Conservation (phyloP, 2,329 filamentous ascomycete species). For the Botrytis sinoallii region DNA sequence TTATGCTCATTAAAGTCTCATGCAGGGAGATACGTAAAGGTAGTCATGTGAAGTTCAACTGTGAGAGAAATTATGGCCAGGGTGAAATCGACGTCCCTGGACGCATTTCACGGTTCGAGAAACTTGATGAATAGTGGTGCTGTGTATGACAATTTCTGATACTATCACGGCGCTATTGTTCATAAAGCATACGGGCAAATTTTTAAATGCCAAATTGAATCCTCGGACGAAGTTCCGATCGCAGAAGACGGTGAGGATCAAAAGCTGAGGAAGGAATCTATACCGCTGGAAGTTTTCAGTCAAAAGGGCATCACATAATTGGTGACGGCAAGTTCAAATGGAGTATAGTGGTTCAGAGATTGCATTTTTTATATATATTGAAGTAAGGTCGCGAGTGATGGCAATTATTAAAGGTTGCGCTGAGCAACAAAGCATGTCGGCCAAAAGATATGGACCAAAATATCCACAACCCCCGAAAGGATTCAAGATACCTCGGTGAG, state of each 20-base stretch:
- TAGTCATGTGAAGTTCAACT: neutral
- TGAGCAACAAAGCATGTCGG: conserved; percentile 46
- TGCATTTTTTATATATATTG: neutral
- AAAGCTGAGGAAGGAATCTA: neutral
- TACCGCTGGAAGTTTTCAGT: neutral
- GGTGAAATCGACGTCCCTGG: neutral
- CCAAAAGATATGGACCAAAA: conserved; percentile 68
- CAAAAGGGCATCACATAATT: neutral
- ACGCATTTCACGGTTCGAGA: neutral
- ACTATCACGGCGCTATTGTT: neutral
- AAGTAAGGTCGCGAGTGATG: neutral
- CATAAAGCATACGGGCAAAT: neutral
- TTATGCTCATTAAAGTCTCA: neutral
- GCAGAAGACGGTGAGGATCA: neutral
- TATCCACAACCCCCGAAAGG: conserved; percentile 49
- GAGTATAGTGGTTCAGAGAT: too few relatives aligned
- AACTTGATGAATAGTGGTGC: neutral
- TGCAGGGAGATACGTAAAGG: neutral
- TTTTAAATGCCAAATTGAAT: neutral
- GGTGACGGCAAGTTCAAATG: neutral
- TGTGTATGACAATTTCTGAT: neutral
- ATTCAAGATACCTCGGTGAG: conserved; percentile 65
- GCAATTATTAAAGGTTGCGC: neutral
- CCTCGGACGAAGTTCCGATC: neutral
- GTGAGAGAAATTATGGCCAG: neutral